A percentile compares a stretch with the other conserved stretches of the same genome.
phyloP scores from a whole-genome alignment of 2,329 filamentous ascomycete species.

The Didymella sp. region DNA sequence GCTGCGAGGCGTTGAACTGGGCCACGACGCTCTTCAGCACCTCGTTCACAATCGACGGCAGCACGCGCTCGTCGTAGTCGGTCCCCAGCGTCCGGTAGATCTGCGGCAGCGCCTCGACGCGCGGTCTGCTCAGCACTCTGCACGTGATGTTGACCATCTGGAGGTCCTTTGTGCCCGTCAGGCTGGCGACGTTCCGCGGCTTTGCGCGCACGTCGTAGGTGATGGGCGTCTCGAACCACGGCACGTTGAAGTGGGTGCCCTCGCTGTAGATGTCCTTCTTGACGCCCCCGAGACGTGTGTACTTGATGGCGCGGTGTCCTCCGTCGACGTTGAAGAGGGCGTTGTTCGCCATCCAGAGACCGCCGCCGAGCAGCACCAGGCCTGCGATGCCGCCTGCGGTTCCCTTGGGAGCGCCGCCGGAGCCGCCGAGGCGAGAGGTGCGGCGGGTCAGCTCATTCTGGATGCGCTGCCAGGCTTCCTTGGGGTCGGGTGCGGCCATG shows the following conservation, averaged over 20 bases:
- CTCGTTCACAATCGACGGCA: slow-evolving; percentile 99
- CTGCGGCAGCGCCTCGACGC: slow-evolving; percentile 86
- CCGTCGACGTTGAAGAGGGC: slow-evolving; percentile 85
- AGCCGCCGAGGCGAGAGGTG: slow-evolving; percentile 55
- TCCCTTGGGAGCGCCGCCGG: slow-evolving; percentile 57
- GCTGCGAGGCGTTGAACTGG: slow-evolving; percentile 97
- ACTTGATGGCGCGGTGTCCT: slow-evolving; percentile 99
- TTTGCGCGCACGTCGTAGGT: slow-evolving; percentile 98
- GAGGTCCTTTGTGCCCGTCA: slow-evolving; percentile 98
- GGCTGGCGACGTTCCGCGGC: slow-evolving; percentile 93
- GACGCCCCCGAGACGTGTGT: slow-evolving; percentile 89
- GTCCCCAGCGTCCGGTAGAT: slow-evolving; percentile 95
- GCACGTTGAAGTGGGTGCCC: slow-evolving; percentile 95
- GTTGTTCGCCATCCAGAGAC: slow-evolving; percentile 65
- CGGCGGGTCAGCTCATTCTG: slow-evolving; percentile 65
- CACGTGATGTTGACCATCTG: slow-evolving; percentile 99
- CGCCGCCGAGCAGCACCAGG: slow-evolving; percentile 62
- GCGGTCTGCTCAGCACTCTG: slow-evolving; percentile 93
- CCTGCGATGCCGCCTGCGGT: slow-evolving; percentile 63
- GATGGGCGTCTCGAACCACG: slow-evolving; percentile 97
- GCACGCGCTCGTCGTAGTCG: slow-evolving; percentile 97
- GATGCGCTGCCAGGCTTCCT: slow-evolving; percentile 70
- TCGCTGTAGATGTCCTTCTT: slow-evolving; percentile 95
- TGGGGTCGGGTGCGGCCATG: slow-evolving; percentile 60
- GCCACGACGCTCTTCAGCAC: slow-evolving; percentile 98